Evolutionary conservation across 345 rosid genomes (phyloP).

Genomic region (Rhodomyrtus tomentosa): DNA sequence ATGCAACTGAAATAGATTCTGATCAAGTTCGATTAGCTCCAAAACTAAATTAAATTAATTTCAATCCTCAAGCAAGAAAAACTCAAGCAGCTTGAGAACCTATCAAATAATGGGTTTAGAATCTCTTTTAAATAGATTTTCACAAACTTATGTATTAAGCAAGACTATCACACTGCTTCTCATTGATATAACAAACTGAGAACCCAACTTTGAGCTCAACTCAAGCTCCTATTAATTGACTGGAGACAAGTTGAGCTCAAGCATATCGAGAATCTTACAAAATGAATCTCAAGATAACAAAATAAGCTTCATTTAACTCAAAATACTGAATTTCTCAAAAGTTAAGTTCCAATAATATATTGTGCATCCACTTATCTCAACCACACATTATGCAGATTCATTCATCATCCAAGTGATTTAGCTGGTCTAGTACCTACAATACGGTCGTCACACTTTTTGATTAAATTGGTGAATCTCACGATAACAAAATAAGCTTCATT

Average conservation of each 20-base stretch:
- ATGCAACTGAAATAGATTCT: background rate
- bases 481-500: too few species aligned
- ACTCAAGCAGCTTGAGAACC: background rate
- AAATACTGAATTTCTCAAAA: background rate
- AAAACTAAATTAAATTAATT: background rate
- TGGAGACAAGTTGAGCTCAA: background rate
- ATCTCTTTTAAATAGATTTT: background rate
- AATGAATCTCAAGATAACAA: background rate
- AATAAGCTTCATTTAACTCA: background rate
- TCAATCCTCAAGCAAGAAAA: background rate
- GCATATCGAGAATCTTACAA: background rate
- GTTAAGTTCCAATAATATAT: background rate
- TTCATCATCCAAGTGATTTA: background rate
- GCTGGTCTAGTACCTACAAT: constrained; percentile 35
- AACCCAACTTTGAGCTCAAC: background rate
- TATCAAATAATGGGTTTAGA: background rate
- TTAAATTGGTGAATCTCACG: constrained; percentile 52
- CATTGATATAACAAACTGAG: background rate
- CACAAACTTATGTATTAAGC: background rate
- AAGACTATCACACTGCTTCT: background rate
- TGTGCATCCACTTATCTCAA: background rate
- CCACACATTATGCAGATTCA: background rate
- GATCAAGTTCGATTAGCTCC: background rate
- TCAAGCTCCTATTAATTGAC: background rate
- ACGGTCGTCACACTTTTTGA: constrained; percentile 51